Percentiles rank a stretch among this genome's conserved stretches.
Evolutionary conservation across 164 flowering plant species (phyloP).

Genomic region (Brasenia schreberi): DNA sequence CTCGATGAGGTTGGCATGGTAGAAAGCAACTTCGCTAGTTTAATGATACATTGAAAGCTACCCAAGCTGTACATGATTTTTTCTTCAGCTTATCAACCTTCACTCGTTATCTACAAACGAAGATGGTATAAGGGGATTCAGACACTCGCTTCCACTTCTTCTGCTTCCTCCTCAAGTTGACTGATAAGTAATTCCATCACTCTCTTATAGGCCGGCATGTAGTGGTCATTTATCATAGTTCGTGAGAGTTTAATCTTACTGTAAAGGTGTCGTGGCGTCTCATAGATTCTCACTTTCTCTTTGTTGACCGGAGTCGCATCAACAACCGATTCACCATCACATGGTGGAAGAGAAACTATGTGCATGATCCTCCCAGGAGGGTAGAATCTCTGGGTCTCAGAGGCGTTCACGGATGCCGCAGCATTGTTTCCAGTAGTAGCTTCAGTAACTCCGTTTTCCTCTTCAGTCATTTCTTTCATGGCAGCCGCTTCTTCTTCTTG

Average conservation of each 20-base stretch:
- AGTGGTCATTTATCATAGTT: slow-evolving; percentile 93
- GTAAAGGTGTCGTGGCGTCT: slow-evolving; percentile 73
- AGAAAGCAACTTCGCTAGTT: neutral
- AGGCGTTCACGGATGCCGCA: slow-evolving; percentile 10
- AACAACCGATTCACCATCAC: slow-evolving; percentile 13
- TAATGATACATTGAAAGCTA: neutral
- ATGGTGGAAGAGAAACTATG: slow-evolving; percentile 31
- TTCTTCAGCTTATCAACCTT: neutral
- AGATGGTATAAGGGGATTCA: neutral
- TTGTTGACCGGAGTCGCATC: slow-evolving; percentile 11
- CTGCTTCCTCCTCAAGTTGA: slow-evolving; percentile 45
- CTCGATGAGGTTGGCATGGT: neutral
- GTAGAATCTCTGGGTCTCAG: slow-evolving; percentile 52
- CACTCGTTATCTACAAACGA: neutral
- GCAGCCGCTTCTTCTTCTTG: slow-evolving; percentile 61
- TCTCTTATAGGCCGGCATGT: slow-evolving; percentile 91
- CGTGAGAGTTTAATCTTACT: slow-evolving; percentile 75
- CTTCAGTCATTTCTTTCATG: slow-evolving; percentile 52
- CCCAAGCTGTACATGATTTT: neutral
- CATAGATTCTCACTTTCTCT: slow-evolving; percentile 52
- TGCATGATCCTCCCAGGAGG: slow-evolving; percentile 96
- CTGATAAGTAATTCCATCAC: slow-evolving; percentile 65
- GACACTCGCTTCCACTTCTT: neutral
- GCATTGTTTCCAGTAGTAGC: slow-evolving; percentile 29
- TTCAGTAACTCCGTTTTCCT: slow-evolving; percentile 33